Base-by-base conservation (phyloP, 2,329 filamentous ascomycete species). In the Colletotrichum spinosum region DNA sequence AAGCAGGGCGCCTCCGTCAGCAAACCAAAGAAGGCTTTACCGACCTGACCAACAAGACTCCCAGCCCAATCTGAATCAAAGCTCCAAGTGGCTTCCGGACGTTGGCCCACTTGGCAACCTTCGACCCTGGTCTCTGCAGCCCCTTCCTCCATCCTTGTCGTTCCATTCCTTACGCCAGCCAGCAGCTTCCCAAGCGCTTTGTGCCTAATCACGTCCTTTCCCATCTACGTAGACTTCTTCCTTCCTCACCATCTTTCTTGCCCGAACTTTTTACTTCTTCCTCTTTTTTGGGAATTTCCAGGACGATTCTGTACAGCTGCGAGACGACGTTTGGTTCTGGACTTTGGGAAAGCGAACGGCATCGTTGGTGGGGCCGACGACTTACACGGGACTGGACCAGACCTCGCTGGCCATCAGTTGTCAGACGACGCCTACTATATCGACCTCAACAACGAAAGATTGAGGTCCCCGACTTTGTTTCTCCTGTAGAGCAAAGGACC, bases 31-130 rank as follows among this genome's bases (percentile, higher is more conserved):
- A 5, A 25, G 25, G 25, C 25, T 55, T 52, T 35, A 12, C 35
- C 37, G 48, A 49, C 58, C 62, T 55, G 49, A 44, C 58, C 46
- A 65, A 65, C 62, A 52, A 51, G 49, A 62, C 37, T 11, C 3
- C 25, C 25, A 5, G 25, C 25, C 25, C 25, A 25, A 25, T 25
- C 25, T 25, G 4, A 25, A 25, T 25, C 25, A 25, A 25, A 25
- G 25, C 25, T 25, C 4, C 25, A 25, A 25, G 25, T 25, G 25
- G 25, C 25, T 25, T 25, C 25, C 25, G 3, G 25, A 25, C 25
- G 25, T 25, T 25, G 25, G 25, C 25, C 25, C 25, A 25, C 25
- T 25, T 25, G 25, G 25, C 56, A 46, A 60, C 33, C 39, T 38
- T 6, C 25, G 25, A 35, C 55, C 46, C 55, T 17, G 46, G 45